Percentiles rank a stretch among this genome's conserved stretches.
Conservation (phyloP, 1,139 yeast species). For the Saccharomycopsis crataegensis region DNA sequence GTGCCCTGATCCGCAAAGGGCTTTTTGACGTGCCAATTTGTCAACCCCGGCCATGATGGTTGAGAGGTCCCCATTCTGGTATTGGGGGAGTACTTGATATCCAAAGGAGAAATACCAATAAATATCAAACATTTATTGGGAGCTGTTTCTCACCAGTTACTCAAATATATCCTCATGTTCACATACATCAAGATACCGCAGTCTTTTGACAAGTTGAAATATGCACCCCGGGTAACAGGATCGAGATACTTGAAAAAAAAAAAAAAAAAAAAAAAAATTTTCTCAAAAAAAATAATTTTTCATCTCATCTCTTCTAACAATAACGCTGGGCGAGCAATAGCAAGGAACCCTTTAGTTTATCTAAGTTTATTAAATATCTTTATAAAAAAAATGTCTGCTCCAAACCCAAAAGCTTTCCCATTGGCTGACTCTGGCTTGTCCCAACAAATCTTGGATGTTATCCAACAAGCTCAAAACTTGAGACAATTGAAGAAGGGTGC, state of each 20-base stretch:
- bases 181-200: too few species aligned
- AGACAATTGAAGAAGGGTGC: conserved; percentile 99
- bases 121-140: too few species aligned
- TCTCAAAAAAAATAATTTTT: not conserved
- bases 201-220: too few species aligned
- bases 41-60: too few species aligned
- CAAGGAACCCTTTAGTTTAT: conserved; percentile 49
- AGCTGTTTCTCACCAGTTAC: too few species aligned
- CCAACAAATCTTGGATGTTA: conserved; percentile 96
- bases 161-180: too few species aligned
- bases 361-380: conserved; percentile 26
- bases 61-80: too few species aligned
- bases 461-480: conserved; percentile 95
- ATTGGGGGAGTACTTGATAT: too few species aligned
- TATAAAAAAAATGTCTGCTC: conserved; percentile 47
- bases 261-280: not conserved
- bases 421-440: conserved; percentile 92
- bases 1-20: too few species aligned
- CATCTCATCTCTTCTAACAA: not conserved
- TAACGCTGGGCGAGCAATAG: conserved; percentile 11
- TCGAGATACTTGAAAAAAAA: not conserved
- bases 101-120: too few species aligned
- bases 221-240: not conserved
- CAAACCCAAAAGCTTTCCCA: conserved; percentile 97
- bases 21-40: too few species aligned